Base-by-base conservation (phyloP, 176 grass and related monocot species). In the Elymus sibiricus region DNA sequence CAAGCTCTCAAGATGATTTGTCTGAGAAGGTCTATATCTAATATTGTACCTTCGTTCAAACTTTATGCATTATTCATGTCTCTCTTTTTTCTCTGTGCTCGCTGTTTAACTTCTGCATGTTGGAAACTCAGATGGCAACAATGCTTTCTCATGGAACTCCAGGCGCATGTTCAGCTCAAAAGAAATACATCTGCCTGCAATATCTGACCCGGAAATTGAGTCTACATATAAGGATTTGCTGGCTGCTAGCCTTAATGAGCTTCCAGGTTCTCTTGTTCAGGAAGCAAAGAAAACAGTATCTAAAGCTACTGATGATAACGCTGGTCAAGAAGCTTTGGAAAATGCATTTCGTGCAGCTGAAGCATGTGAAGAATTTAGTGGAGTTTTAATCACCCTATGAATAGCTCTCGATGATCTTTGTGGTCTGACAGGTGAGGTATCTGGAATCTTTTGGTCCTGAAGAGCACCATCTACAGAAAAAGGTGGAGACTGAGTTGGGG, bases 221-320 rank as follows among this genome's bases (percentile, higher is more conserved):
- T 70, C 84, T 58, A 84, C 93, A 79, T 90, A 92, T 82, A 98
- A 98, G 90, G 96, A 98, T 87, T 91, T 98, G 84, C 89, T 98
- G 88, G 96, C 96, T 75, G 82, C 79, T 34, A 94, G 80, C 67
- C 95, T 93, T 93, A 91, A 82, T 87, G 93, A 94, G 89, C 86
- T 98, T 83, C 96, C 93, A 72, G 74, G 80, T 24, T 86, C 90
- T 76, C 73, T 98, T 10, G 46, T 94, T 34, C 43, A 16, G 17
- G 93, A 91, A 87, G 94, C 93, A 82, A 90, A 94, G 87, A 98
- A 92, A 81, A 88, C 88, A 58, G 85, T 55, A 34, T 92, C 96
- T 76, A 98, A 95, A 83, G 37, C 82, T 74, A 98, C 91, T 22
- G 76, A 89, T 68, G 93, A 98, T 83, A 77, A 28, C 69, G 68